Percentiles rank a stretch among this genome's conserved stretches.
Conservation (phyloP, 2,329 filamentous ascomycete species). For the Sphaerulina populicola region DNA sequence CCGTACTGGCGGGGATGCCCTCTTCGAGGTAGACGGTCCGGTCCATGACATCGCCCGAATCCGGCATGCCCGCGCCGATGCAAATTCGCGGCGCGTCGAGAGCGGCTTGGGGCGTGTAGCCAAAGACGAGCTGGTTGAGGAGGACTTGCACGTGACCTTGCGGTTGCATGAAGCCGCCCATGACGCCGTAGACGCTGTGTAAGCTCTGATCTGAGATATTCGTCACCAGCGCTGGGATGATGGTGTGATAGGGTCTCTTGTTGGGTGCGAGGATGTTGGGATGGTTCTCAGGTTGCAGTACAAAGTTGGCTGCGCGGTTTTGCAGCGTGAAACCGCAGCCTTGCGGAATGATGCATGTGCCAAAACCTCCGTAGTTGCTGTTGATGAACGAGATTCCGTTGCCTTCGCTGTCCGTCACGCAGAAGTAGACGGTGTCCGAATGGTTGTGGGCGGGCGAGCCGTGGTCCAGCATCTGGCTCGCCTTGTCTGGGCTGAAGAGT, state of each 20-base stretch:
- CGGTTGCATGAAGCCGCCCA: conserved; percentile 98
- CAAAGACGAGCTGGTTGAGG: conserved; percentile 77
- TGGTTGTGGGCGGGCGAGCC: conserved; percentile 78
- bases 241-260: conserved; percentile 94
- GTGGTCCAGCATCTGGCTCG: conserved; percentile 50
- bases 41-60: conserved; percentile 50
- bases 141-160: conserved; percentile 93
- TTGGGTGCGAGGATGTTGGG: conserved; percentile 72
- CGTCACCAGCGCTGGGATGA: conserved; percentile 87
- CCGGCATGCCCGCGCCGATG: conserved; percentile 65
- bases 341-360: conserved; percentile 72
- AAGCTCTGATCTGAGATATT: conserved; percentile 64
- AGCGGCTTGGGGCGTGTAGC: conserved; percentile 73
- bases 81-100: conserved; percentile 88
- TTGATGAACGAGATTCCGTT: conserved; percentile 97
- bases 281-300: conserved; percentile 55
- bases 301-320: conserved; percentile 85
- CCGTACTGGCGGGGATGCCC: conserved; percentile 61
- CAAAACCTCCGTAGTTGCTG: conserved; percentile 84
- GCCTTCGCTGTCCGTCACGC: conserved; percentile 68
- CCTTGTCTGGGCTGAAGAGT: conserved; percentile 51
- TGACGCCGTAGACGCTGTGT: conserved; percentile 85
- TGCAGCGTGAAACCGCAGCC: conserved; percentile 90
- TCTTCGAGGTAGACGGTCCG: conserved; percentile 71
- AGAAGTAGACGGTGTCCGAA: conserved; percentile 92